phyloP scores from a whole-genome alignment of 139 green algal species.

The Penium margaritaceum region DNA sequence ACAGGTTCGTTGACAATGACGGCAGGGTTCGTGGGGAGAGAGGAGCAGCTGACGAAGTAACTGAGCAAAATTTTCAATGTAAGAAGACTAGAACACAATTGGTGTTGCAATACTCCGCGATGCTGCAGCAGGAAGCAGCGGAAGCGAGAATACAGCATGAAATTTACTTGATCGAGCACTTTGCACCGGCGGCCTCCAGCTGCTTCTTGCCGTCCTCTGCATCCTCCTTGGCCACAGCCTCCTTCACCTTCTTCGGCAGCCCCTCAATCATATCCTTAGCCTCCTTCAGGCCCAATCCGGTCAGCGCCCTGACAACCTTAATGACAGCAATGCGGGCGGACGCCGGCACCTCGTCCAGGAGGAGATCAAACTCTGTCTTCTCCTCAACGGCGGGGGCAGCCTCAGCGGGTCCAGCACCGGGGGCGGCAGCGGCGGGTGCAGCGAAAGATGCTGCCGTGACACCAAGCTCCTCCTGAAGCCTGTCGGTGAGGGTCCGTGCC shows the following conservation, averaged over 20 bases:
- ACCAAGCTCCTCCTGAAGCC: constrained; percentile 31
- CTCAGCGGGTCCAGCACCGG: background rate
- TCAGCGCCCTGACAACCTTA: constrained; percentile 45
- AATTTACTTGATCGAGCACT: constrained; percentile 13
- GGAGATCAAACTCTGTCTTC: constrained; percentile 40
- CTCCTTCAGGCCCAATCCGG: constrained; percentile 59
- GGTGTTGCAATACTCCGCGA: too few relatives aligned
- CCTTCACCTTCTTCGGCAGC: constrained; percentile 57
- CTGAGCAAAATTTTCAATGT: too few relatives aligned
- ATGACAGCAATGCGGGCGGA: constrained; percentile 30
- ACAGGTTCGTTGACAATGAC: too few relatives aligned
- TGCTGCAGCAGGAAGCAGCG: too few relatives aligned
- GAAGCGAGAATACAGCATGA: too few relatives aligned
- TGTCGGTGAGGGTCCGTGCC: constrained; percentile 22
- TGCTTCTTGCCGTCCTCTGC: constrained; percentile 33
- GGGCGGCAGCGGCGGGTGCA: background rate
- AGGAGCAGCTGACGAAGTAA: too few relatives aligned
- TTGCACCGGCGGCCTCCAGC: constrained; percentile 30
- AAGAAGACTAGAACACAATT: too few relatives aligned
- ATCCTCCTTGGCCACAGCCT: constrained; percentile 48
- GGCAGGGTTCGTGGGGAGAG: too few relatives aligned
- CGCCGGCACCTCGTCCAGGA: constrained; percentile 29
- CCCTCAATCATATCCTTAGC: constrained; percentile 59
- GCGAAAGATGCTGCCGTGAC: constrained; percentile 22
- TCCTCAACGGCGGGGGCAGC: constrained; percentile 28